Conservation (phyloP, 2,329 filamentous ascomycete genomes). For the Neoarthrinium moseri region DNA sequence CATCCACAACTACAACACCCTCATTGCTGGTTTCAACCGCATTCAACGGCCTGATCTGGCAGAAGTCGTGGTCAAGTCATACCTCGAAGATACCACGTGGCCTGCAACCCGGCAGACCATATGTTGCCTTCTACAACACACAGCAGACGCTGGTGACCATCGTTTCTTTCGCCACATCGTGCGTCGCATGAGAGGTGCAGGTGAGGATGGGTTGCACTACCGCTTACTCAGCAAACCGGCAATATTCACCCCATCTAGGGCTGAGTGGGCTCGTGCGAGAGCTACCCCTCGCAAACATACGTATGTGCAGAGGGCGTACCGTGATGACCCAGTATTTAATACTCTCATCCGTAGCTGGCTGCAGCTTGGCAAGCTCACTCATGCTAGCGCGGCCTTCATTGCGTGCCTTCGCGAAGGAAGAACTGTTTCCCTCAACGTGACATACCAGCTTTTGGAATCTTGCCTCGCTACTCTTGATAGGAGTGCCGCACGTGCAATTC, state of each 20-base stretch:
- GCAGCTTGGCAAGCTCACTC: constrained; percentile 34
- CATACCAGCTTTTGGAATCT: constrained; percentile 22
- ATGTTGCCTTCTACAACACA: constrained; percentile 50
- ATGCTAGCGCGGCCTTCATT: constrained; percentile 25
- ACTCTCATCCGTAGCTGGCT: constrained; percentile 48
- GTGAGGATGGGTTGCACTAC: constrained; percentile 27
- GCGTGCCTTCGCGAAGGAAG: constrained; percentile 22
- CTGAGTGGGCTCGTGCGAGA: constrained; percentile 16
- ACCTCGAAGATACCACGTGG: constrained; percentile 42
- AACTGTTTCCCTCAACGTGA: constrained; percentile 18
- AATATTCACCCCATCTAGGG: constrained; percentile 18
- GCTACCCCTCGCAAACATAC: constrained; percentile 28
- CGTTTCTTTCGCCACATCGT: constrained; percentile 43
- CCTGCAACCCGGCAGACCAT: constrained; percentile 49
- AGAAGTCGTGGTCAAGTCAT: constrained; percentile 51
- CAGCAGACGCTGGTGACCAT: constrained; percentile 38
- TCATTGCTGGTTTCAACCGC: constrained; percentile 65
- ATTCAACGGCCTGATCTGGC: constrained; percentile 48
- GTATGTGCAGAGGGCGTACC: constrained; percentile 36
- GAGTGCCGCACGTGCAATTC: constrained; percentile 19
- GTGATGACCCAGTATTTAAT: constrained; percentile 40
- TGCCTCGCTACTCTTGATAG: constrained; percentile 21
- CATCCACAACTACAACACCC: constrained; percentile 68
- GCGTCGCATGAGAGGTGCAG: constrained; percentile 42
- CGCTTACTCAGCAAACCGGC: constrained; percentile 28